Evolutionary conservation across 2,329 filamentous ascomycete genomes (phyloP).

Genomic region (Aphanocladium album): DNA sequence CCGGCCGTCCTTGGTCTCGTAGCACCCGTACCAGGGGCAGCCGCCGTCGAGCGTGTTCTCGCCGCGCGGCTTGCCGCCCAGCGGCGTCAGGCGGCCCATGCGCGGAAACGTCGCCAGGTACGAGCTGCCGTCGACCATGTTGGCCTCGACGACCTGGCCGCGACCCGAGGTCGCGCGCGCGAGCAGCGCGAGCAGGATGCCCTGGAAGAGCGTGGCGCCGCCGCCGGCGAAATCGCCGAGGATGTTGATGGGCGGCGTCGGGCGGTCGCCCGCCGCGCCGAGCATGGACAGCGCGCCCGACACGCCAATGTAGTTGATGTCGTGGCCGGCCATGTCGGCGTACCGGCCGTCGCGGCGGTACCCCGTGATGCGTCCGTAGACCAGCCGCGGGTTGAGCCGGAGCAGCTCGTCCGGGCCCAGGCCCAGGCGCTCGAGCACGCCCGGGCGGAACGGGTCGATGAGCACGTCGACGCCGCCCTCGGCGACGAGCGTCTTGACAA

Average conservation of each 20-base stretch:
- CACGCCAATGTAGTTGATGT: conserved; percentile 94
- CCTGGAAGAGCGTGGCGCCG: conserved; percentile 74
- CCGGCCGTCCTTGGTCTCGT: conserved; percentile 72
- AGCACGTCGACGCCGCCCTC: conserved; percentile 72
- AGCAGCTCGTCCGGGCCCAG: conserved; percentile 67
- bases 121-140: conserved; percentile 88
- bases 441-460: conserved; percentile 90
- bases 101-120: conserved; percentile 77
- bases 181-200: conserved; percentile 74
- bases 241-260: conserved; percentile 76
- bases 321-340: conserved; percentile 82
- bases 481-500: conserved; percentile 61
- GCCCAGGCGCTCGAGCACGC: conserved; percentile 79
- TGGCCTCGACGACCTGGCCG: conserved; percentile 89
- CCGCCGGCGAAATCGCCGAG: conserved; percentile 90
- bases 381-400: conserved; percentile 64
- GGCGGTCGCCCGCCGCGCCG: conserved; percentile 63
- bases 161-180: conserved; percentile 57
- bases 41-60: conserved; percentile 78
- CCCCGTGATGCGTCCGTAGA: conserved; percentile 83
- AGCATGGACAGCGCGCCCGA: conserved; percentile 74
- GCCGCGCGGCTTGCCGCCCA: conserved; percentile 62
- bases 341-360: conserved; percentile 87
- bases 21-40: conserved; percentile 83
- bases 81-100: conserved; percentile 55